Conservation (phyloP, 768 basidiomycete genomes). For the Coprinopsis sp. region DNA sequence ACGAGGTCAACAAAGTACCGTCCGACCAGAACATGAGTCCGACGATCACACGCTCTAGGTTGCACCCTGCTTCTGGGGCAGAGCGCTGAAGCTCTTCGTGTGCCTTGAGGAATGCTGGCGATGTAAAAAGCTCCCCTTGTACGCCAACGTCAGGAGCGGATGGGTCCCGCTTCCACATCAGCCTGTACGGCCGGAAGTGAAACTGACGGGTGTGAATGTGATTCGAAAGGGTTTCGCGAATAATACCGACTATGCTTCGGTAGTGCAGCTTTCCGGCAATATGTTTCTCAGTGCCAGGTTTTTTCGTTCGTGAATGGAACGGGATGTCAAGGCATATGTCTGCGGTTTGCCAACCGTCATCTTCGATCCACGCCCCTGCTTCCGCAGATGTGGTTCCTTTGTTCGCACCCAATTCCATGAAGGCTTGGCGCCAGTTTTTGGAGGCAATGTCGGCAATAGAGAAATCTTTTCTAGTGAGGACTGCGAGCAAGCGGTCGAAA, state of each 20-base stretch:
- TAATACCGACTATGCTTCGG: not conserved
- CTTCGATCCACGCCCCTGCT: not conserved
- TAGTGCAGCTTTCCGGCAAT: not conserved
- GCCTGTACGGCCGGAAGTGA: not conserved
- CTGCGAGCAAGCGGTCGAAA: too few species aligned
- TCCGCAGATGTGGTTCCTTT: not conserved
- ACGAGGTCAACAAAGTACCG: slow-evolving; percentile 20
- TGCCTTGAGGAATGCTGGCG: slow-evolving; percentile 5
- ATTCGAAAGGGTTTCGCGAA: not conserved
- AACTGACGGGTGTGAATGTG: not conserved
- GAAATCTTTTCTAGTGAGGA: too few species aligned
- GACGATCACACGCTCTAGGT: slow-evolving; percentile 11
- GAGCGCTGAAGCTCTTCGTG: slow-evolving; percentile 5
- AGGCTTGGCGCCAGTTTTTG: too few species aligned
- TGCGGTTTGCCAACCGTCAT: not conserved
- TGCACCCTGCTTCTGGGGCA: slow-evolving; percentile 1
- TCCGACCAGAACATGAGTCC: slow-evolving; percentile 26
- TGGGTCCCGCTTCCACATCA: not conserved
- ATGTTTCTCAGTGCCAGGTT: not conserved
- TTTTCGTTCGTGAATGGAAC: not conserved
- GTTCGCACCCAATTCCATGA: not conserved
- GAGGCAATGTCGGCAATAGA: too few species aligned
- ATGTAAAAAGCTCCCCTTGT: slow-evolving; percentile 6
- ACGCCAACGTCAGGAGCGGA: too few species aligned
- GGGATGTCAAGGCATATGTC: not conserved